These are phyloP conservation scores for Phytophthora hybrid DNA, from an alignment of 352 stramenopile genomes.

Conservation along the genomic window DNA sequence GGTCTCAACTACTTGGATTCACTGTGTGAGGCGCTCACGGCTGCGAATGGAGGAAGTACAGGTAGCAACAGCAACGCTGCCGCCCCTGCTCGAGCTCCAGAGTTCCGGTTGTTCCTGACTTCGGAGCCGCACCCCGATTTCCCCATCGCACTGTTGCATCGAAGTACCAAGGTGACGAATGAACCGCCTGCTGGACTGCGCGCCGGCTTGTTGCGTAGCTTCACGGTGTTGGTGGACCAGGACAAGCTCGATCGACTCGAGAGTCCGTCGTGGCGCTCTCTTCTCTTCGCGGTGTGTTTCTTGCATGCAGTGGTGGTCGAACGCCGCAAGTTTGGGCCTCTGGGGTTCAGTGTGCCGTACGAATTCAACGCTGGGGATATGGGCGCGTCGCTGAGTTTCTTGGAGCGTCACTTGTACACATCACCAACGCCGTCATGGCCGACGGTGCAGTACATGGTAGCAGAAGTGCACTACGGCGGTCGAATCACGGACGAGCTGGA, in stretches of 20 bases:
- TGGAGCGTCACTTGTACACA: conserved; percentile 79
- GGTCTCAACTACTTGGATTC: conserved; percentile 73
- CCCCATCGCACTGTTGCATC: conserved; percentile 73
- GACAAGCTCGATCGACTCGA: conserved; percentile 85
- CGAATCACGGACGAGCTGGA: conserved; percentile 86
- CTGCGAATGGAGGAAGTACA: conserved; percentile 26
- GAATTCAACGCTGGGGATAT: conserved; percentile 85
- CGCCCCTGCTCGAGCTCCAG: conserved; percentile 28
- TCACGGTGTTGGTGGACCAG: conserved; percentile 80
- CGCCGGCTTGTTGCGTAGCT: conserved; percentile 72
- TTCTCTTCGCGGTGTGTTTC: conserved; percentile 83
- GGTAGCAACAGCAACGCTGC: conserved; percentile 8
- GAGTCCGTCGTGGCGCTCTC: conserved; percentile 57
- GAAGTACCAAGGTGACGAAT: conserved; percentile 80
- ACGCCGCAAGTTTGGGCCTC: conserved; percentile 75
- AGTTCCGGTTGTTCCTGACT: conserved; percentile 84
- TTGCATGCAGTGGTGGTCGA: conserved; percentile 83
- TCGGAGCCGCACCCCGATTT: conserved; percentile 71
- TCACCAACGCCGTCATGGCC: conserved; percentile 63
- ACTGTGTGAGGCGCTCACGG: conserved; percentile 59
- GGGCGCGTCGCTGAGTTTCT: conserved; percentile 67
- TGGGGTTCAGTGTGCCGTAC: conserved; percentile 81
- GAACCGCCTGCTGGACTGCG: conserved; percentile 78
- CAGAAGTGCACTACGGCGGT: conserved; percentile 84
- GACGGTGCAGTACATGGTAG: conserved; percentile 86